These are phyloP conservation scores for Cornus suecica DNA, from an alignment of 148 eudicot genomes.

Conservation along the genomic window DNA sequence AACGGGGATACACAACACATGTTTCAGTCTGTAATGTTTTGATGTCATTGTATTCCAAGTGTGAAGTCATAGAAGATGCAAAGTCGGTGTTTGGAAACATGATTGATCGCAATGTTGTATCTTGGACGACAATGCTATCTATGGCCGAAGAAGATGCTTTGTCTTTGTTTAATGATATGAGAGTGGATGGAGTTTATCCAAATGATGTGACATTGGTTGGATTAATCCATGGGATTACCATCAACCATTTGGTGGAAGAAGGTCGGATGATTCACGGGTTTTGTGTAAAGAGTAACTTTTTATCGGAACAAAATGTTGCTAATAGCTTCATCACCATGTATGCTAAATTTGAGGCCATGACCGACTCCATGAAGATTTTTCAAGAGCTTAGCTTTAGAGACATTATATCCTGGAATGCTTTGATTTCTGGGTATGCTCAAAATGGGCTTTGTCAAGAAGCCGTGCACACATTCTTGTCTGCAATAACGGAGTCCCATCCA, in stretches of 20 bases:
- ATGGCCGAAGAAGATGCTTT: constrained; percentile 52
- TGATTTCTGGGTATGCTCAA: constrained; percentile 71
- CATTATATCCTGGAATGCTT: constrained; percentile 71
- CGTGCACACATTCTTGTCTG: constrained; percentile 42
- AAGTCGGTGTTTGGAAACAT: constrained; percentile 53
- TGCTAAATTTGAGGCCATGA: constrained; percentile 60
- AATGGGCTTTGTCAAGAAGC: constrained; percentile 66
- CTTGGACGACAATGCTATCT: constrained; percentile 93
- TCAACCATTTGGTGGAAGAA: constrained; percentile 41
- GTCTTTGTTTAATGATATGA: constrained; percentile 62
- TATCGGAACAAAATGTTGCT: constrained; percentile 55
- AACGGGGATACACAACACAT: constrained; percentile 45
- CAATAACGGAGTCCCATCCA: constrained; percentile 46
- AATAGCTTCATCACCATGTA: constrained; percentile 89
- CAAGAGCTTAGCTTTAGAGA: constrained; percentile 51
- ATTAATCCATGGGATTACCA: constrained; percentile 63
- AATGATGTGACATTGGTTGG: constrained; percentile 78
- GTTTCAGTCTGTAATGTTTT: constrained; percentile 70
- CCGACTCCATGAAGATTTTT: constrained; percentile 60
- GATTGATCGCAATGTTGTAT: constrained; percentile 65
- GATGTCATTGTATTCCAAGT: constrained; percentile 72
- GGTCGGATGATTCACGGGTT: constrained; percentile 73
- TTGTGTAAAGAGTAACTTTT: constrained; percentile 56
- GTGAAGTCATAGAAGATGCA: constrained; percentile 54
- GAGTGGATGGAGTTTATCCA: constrained; percentile 62